These are phyloP conservation scores for Scedosporium minutisporum DNA, from an alignment of 2,329 filamentous ascomycete species.

Conservation along the genomic window DNA sequence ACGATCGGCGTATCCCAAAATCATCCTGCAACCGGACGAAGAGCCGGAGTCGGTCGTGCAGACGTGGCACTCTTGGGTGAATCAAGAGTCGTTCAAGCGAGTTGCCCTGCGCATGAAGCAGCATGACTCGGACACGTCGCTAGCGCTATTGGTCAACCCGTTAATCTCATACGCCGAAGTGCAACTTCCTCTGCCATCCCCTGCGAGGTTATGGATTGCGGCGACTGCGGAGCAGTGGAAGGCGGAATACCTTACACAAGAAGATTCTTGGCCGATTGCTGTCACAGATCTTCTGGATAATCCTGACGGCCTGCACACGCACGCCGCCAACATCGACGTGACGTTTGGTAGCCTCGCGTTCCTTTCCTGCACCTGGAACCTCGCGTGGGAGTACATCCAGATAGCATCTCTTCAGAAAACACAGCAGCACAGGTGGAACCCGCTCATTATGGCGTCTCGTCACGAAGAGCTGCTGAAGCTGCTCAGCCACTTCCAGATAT, in stretches of 20 bases:
- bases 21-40: constrained; percentile 31
- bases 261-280: constrained; percentile 32
- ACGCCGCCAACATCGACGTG: constrained; percentile 6
- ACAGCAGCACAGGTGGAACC: constrained; percentile 17
- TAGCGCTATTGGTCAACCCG: constrained; percentile 18
- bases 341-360: constrained; percentile 9
- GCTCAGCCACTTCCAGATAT: constrained; percentile 13
- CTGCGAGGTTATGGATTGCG: constrained; percentile 17
- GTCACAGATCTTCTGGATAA: constrained; percentile 14
- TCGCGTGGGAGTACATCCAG: constrained; percentile 21
- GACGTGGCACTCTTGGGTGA: constrained; percentile 58
- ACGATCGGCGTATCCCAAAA: constrained; percentile 13
- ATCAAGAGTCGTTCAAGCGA: constrained; percentile 54
- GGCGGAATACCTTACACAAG: constrained; percentile 33
- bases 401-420: constrained; percentile 15
- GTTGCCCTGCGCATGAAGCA: constrained; percentile 18
- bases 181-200: constrained; percentile 15
- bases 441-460: constrained; percentile 16
- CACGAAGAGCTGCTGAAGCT: constrained; percentile 19
- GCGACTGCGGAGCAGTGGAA: constrained; percentile 17
- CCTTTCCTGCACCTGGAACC: constrained; percentile 16
- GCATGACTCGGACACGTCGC: constrained; percentile 21
- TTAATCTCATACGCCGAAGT: constrained; percentile 22
- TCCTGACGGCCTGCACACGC: neutral
- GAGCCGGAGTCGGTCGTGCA: constrained; percentile 46